phyloP scores from a whole-genome alignment of 768 basidiomycete genomes.

The Psilocybe azurescens region DNA sequence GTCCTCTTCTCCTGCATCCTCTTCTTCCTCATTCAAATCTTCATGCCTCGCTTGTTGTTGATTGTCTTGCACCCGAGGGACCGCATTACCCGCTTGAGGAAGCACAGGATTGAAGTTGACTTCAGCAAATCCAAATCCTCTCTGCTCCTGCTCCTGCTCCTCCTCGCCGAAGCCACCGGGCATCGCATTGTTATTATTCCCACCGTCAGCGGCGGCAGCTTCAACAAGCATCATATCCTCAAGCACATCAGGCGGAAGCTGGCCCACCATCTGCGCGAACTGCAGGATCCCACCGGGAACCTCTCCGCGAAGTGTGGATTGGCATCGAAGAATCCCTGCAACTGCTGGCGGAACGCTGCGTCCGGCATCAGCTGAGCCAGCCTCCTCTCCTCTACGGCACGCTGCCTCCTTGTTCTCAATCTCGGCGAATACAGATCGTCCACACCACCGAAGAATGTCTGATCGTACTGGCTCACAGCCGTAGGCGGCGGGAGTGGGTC shows the following conservation, averaged over 20 bases:
- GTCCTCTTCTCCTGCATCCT: conserved; percentile 36
- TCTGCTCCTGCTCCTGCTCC: not conserved
- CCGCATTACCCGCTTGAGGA: conserved; percentile 24
- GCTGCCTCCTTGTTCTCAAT: conserved; percentile 45
- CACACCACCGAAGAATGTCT: conserved; percentile 72
- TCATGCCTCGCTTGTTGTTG: conserved; percentile 2
- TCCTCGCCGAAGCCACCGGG: conserved; percentile 47
- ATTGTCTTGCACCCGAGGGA: not conserved
- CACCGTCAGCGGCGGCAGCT: conserved; percentile 37
- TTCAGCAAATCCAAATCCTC: conserved; percentile 15
- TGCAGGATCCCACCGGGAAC: conserved; percentile 69
- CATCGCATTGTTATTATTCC: conserved; percentile 40
- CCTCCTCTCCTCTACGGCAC: conserved; percentile 52
- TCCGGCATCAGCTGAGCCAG: conserved; percentile 66
- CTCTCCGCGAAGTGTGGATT: conserved; percentile 57
- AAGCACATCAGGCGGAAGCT: conserved; percentile 61
- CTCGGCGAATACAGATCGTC: conserved; percentile 54
- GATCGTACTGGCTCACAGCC: conserved; percentile 65
- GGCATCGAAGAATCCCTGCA: conserved; percentile 65
- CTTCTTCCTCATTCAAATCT: conserved; percentile 35
- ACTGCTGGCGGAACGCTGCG: conserved; percentile 56
- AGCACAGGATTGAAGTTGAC: conserved; percentile 5
- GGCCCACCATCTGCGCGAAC: conserved; percentile 60
- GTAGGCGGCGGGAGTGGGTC: conserved; percentile 86
- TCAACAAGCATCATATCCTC: conserved; percentile 62